Percentiles rank a stretch among this genome's conserved stretches.
Conservation (phyloP, 73 alveolate genomes). For the Tetrahymena thermophila region DNA sequence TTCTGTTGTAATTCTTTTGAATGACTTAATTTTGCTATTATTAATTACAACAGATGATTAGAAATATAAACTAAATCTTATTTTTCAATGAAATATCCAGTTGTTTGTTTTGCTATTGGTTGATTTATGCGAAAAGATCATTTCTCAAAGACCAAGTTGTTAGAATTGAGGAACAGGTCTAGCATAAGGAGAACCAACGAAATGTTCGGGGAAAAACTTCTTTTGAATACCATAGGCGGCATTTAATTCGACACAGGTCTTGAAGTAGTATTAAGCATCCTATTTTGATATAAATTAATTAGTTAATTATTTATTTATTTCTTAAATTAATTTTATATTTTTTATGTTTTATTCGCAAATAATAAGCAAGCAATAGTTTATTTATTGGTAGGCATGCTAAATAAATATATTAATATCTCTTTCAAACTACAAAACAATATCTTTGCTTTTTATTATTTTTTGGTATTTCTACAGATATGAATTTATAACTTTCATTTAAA, state of each 20-base stretch:
- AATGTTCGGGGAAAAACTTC: conserved; percentile 44
- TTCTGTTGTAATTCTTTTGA: not conserved
- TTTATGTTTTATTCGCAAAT: not conserved
- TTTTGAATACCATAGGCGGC: conserved; percentile 35
- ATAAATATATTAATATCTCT: too few relatives aligned
- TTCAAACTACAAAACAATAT: too few relatives aligned
- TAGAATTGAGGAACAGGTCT: conserved; percentile 45
- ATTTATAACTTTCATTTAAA: too few relatives aligned
- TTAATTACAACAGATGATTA: not conserved
- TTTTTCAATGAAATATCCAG: not conserved
- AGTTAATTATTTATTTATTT: not conserved
- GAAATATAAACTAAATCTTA: not conserved
- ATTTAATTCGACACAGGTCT: conserved; percentile 28
- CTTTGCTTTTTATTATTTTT: too few relatives aligned
- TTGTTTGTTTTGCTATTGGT: not conserved
- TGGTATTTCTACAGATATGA: too few relatives aligned
- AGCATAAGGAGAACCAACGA: conserved; percentile 27
- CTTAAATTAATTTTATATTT: too few relatives aligned
- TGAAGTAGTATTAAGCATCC: conserved; percentile 38
- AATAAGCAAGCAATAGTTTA: not conserved
- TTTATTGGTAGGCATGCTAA: too few relatives aligned
- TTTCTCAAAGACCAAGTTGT: conserved; percentile 26
- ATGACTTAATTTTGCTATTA: not conserved
- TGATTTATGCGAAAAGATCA: not conserved
- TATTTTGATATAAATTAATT: not conserved